These are phyloP conservation scores for Pythium graminicola DNA, from an alignment of 352 stramenopile genomes.

Conservation along the genomic window DNA sequence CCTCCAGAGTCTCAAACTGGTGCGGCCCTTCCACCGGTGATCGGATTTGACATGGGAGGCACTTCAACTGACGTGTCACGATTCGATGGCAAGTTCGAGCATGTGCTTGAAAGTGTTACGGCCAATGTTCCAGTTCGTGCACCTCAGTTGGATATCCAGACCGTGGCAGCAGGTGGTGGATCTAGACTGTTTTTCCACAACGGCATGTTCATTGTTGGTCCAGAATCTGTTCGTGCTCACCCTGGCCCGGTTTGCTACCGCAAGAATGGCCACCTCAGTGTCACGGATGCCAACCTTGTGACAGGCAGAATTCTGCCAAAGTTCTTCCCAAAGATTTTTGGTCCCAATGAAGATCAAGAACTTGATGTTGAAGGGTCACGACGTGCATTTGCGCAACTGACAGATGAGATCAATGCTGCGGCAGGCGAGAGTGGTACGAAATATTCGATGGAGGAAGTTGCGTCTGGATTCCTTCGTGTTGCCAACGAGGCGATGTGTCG, in stretches of 20 bases:
- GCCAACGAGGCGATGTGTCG: conserved; percentile 99
- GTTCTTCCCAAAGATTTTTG: conserved; percentile 99
- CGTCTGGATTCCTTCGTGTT: conserved; percentile 96
- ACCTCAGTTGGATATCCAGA: conserved; percentile 99
- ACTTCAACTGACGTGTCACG: conserved; percentile 97
- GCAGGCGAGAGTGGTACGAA: conserved; percentile 42
- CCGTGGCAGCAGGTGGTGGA: conserved; percentile 95
- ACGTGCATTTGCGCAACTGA: conserved; percentile 89
- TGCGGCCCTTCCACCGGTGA: conserved; percentile 50
- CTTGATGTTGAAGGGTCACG: conserved; percentile 94
- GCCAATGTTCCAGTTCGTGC: conserved; percentile 97
- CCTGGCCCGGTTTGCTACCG: conserved; percentile 96
- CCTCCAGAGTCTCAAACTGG: conserved; percentile 29
- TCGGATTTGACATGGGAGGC: conserved; percentile 99
- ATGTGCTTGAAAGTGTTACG: conserved; percentile 98
- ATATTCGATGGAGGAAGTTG: conserved; percentile 92
- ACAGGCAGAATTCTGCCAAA: conserved; percentile 95
- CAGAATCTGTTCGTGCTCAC: conserved; percentile 95
- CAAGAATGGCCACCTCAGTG: conserved; percentile 94
- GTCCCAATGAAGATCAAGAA: conserved; percentile 94
- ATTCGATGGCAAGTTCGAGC: conserved; percentile 95
- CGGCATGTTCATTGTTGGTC: conserved; percentile 96
- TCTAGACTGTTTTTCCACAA: conserved; percentile 95
- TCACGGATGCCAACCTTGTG: conserved; percentile 98
- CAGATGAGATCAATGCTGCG: conserved; percentile 77